These are phyloP conservation scores for Musa itinerans DNA, from an alignment of 176 grass and related monocot species.

Conservation along the genomic window DNA sequence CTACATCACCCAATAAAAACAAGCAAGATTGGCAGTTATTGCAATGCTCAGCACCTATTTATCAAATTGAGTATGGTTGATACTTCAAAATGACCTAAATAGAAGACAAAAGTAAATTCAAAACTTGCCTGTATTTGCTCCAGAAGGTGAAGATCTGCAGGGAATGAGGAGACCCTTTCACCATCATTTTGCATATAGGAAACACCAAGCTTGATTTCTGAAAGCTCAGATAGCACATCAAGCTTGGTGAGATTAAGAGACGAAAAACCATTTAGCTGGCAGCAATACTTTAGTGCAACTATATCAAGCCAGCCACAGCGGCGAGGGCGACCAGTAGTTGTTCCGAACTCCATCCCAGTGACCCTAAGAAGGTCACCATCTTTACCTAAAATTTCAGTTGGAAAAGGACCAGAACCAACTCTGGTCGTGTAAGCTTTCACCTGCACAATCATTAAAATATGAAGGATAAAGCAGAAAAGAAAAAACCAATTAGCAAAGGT, in stretches of 20 bases:
- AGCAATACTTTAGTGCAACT: conserved; percentile 69
- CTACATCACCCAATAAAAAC: conserved; percentile 20
- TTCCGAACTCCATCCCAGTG: conserved; percentile 87
- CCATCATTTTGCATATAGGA: conserved; percentile 43
- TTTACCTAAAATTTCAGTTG: conserved; percentile 69
- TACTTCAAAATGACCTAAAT: neutral
- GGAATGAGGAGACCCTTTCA: conserved; percentile 46
- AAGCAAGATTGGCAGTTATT: too few relatives aligned
- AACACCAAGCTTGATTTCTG: conserved; percentile 65
- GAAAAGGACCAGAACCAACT: conserved; percentile 87
- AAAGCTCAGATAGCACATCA: conserved; percentile 63
- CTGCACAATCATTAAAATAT: conserved; percentile 23
- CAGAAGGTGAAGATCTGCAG: conserved; percentile 47
- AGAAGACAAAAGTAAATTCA: neutral
- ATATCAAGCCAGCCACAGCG: conserved; percentile 95
- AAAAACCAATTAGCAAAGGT: neutral
- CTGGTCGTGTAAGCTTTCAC: conserved; percentile 96
- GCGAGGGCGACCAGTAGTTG: conserved; percentile 72
- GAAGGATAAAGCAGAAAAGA: neutral
- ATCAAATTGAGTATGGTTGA: neutral
- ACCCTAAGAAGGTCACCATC: conserved; percentile 52
- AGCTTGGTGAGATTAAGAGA: conserved; percentile 89
- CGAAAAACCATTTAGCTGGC: conserved; percentile 84
- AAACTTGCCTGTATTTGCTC: conserved; percentile 56
- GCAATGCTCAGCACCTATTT: too few relatives aligned